phyloP scores from a whole-genome alignment of 2,329 filamentous ascomycete species.

The Colletotrichum scovillei region DNA sequence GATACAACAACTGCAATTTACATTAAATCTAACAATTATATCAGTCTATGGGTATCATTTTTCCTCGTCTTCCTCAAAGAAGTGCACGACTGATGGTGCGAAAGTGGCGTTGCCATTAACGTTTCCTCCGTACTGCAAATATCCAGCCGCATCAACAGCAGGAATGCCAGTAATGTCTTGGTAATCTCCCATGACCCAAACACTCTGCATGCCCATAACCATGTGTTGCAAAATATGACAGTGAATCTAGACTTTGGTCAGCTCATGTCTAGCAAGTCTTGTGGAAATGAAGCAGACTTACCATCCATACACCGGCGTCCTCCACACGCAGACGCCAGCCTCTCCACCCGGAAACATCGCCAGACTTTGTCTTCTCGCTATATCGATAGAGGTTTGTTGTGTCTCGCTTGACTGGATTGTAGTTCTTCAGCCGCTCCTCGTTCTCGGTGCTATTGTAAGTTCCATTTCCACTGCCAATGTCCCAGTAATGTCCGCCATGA shows the following conservation, averaged over 20 bases:
- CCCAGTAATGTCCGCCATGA: conserved; percentile 65
- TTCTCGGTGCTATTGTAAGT: conserved; percentile 62
- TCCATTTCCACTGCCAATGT: conserved; percentile 64
- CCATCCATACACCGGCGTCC: conserved; percentile 70
- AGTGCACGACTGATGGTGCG: conserved; percentile 35
- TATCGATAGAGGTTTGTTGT: conserved; percentile 69
- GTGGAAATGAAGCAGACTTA: neutral
- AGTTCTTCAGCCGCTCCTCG: conserved; percentile 49
- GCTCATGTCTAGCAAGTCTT: neutral
- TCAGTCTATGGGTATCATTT: neutral
- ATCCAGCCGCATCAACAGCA: conserved; percentile 51
- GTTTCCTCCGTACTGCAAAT: conserved; percentile 56
- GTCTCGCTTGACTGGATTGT: conserved; percentile 53
- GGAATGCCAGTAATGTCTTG: conserved; percentile 37
- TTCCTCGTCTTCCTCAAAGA: conserved; percentile 17
- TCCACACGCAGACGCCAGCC: conserved; percentile 65
- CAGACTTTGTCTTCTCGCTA: conserved; percentile 48
- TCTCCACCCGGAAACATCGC: conserved; percentile 65
- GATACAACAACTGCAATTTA: neutral
- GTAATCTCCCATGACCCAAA: conserved; percentile 42
- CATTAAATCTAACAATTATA: neutral
- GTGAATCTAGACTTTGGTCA: conserved; percentile 53
- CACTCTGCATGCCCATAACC: conserved; percentile 60
- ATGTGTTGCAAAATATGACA: conserved; percentile 70
- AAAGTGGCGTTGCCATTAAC: conserved; percentile 53